These are phyloP conservation scores for Pinus tabuliformis DNA, from an alignment of 75 land plant species.

Conservation along the genomic window DNA sequence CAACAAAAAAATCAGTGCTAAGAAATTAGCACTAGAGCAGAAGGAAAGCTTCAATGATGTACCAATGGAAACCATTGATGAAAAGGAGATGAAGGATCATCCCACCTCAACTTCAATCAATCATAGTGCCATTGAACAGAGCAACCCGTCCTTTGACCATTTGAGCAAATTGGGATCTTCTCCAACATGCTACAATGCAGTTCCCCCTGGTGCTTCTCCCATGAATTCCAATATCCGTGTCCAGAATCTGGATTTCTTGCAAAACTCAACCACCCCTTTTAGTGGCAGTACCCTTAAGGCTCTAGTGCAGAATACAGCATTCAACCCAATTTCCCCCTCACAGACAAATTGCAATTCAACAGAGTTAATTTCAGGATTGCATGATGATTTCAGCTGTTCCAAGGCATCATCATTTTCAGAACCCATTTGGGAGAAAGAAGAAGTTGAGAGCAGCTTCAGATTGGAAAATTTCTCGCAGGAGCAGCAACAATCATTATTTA, in stretches of 20 bases:
- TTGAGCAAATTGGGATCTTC: not conserved
- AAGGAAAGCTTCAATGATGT: no score
- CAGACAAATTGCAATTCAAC: not conserved
- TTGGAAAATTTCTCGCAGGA: not conserved
- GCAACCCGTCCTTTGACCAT: not conserved
- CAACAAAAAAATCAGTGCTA: no score
- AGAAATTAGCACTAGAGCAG: no score
- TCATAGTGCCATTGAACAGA: constrained; percentile 2
- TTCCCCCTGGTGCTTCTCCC: not conserved
- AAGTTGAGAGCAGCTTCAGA: not conserved
- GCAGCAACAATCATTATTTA: not conserved
- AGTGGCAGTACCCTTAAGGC: not conserved
- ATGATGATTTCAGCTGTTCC: no score
- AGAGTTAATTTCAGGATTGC: no score
- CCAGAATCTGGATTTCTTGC: no score
- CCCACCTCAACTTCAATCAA: not conserved
- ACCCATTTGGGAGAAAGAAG: not conserved
- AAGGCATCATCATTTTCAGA: not conserved
- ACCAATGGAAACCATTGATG: no score
- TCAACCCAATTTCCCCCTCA: not conserved
- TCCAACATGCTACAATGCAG: not conserved
- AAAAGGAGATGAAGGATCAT: no score
- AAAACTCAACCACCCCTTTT: no score
- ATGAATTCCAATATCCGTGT: no score
- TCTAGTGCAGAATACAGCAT: not conserved